A percentile compares a stretch with the other conserved stretches of the same genome.
Conservation (phyloP, 371 early-diverging fungal genomes). For the Mucor circinelloides region DNA sequence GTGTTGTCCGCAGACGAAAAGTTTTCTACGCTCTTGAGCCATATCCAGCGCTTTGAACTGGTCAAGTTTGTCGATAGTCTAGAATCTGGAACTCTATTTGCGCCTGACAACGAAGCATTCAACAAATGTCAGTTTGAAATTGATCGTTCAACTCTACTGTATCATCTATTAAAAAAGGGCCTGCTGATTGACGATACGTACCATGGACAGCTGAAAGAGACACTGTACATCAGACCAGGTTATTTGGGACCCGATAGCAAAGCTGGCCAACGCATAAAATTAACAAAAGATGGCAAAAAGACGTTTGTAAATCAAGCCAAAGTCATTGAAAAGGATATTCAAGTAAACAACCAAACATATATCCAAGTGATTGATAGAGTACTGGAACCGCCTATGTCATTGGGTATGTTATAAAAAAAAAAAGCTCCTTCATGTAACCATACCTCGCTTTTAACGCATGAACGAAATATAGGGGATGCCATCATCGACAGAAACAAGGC, state of each 20-base stretch:
- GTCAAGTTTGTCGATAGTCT: conserved; percentile 27
- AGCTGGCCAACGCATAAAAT: conserved; percentile 37
- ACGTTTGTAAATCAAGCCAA: conserved; percentile 44
- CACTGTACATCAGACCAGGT: conserved; percentile 36
- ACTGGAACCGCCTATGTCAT: conserved; percentile 23
- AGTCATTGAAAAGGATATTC: conserved; percentile 41
- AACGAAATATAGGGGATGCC: conserved; percentile 21
- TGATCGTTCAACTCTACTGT: conserved; percentile 35
- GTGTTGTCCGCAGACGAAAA: conserved; percentile 38
- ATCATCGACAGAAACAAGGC: conserved; percentile 9
- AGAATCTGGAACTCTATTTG: conserved; percentile 53
- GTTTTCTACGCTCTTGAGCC: conserved; percentile 29
- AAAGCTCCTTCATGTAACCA: background rate
- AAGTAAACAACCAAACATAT: conserved; percentile 33
- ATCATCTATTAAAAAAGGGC: conserved; percentile 44
- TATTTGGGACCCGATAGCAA: conserved; percentile 38
- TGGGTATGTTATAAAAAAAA: conserved; percentile 25
- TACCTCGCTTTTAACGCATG: background rate
- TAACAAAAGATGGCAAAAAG: conserved; percentile 36
- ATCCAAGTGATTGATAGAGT: conserved; percentile 37
- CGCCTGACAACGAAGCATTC: conserved; percentile 60
- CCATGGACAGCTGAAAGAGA: conserved; percentile 50
- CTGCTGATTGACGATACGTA: conserved; percentile 24
- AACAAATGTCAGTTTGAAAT: conserved; percentile 26
- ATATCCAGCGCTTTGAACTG: conserved; percentile 26